Percentiles rank a stretch among this genome's conserved stretches.
Conservation (phyloP, 2,329 filamentous ascomycete species). For the Monosporascus sp. region DNA sequence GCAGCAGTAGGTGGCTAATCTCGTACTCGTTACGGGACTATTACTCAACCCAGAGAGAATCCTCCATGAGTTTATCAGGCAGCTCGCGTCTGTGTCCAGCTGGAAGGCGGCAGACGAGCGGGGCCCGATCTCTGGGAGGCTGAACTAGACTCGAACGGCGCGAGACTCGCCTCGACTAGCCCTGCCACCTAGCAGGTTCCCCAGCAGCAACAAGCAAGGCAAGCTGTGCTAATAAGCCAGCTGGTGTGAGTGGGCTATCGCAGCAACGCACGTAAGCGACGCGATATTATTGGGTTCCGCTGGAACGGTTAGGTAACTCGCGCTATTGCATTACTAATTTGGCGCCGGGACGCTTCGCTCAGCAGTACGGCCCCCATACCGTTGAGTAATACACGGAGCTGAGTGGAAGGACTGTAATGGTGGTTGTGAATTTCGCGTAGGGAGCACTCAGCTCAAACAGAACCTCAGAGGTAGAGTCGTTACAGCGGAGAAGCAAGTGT, state of each 20-base stretch:
- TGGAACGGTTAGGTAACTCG: constrained; percentile 12
- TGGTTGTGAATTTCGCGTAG: no score
- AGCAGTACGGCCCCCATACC: no score
- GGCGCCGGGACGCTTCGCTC: no score
- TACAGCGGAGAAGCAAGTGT: background rate
- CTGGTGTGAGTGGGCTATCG: background rate
- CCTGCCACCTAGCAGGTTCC: background rate
- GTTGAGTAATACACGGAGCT: no score
- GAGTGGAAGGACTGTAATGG: no score
- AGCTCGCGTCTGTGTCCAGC: no score
- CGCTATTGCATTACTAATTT: constrained; percentile 4
- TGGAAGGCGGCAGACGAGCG: no score
- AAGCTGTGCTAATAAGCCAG: background rate
- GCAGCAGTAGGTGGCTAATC: no score
- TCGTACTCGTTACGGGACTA: no score
- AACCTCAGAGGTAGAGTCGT: background rate
- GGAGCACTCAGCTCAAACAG: no score
- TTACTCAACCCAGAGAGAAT: no score
- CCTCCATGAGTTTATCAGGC: no score
- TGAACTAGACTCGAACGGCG: background rate
- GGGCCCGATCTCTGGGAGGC: background rate
- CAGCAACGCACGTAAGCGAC: constrained; percentile 12
- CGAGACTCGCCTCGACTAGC: background rate
- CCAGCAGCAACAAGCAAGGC: background rate
- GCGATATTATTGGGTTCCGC: constrained; percentile 19